Conservation (phyloP, 2,329 filamentous ascomycete genomes). For the Scytalidium sp. region DNA sequence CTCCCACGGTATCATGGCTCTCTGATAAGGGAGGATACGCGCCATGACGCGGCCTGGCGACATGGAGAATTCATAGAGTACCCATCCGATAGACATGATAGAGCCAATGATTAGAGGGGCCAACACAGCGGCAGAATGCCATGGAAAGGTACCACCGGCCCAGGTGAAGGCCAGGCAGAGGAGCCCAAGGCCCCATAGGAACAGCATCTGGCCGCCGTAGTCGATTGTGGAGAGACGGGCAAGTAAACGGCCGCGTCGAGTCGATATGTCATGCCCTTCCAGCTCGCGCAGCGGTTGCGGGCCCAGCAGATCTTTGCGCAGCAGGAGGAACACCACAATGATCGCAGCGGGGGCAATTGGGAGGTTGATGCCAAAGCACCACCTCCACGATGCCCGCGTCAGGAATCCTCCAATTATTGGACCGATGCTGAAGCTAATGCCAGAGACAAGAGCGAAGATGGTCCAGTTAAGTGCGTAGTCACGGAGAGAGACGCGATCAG, state of each 20-base stretch:
- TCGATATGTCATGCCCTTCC: no score
- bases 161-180: conserved; percentile 43
- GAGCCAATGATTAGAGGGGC: conserved; percentile 35
- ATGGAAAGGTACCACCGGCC: conserved; percentile 39
- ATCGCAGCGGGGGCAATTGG: conserved; percentile 51
- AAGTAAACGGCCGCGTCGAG: no score
- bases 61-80: conserved; percentile 42
- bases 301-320: conserved; percentile 57
- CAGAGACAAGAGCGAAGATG: conserved; percentile 57
- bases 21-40: conserved; percentile 48
- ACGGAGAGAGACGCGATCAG: conserved; percentile 58
- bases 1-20: conserved; percentile 62
- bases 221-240: conserved; percentile 53
- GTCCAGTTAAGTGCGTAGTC: conserved; percentile 63
- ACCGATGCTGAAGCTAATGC: conserved; percentile 51
- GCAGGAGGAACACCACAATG: conserved; percentile 50
- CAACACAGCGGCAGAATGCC: conserved; percentile 34
- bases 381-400: conserved; percentile 56
- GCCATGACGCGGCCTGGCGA: conserved; percentile 43
- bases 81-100: conserved; percentile 33
- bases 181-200: conserved; percentile 35
- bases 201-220: conserved; percentile 52
- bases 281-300: conserved; percentile 46
- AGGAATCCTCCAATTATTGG: conserved; percentile 58
- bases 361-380: conserved; percentile 65